Evolutionary conservation across 2,329 filamentous ascomycete genomes (phyloP), one percentile per base, ranked within the genome.

Genomic region (Dactylellina leptospora): DNA sequence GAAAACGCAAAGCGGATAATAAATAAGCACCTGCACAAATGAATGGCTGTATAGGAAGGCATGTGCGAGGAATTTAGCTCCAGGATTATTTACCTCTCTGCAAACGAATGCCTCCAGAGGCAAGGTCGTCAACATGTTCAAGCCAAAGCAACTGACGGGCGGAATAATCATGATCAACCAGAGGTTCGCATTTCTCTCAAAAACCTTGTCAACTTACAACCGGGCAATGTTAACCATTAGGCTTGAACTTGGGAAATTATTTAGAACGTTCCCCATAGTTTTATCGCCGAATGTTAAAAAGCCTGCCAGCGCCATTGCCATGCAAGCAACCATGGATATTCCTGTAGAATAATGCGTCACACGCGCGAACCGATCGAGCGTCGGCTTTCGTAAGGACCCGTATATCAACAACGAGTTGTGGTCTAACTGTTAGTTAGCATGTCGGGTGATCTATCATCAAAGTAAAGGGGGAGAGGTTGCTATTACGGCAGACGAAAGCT

Each of bases 331-430:
- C 85, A 97, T 91, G 42, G 93, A 97, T 50, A 97, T 87, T 74
- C 84, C 86, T 0, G 95, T 97, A 36, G 91, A 96, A 81, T 91
- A 96, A 82, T 99, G 95, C 36, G 95, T 99, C 38, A 99, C 93
- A 63, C 85, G 87, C 36, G 92, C 85, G 82, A 99, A 99, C 74
- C 96, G 92, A 83, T 97, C 93, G 76, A 99, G 90, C 0, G 95
- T 99, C 0, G 95, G 95, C 55, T 90, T 97, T 76, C 90, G 89
- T 74, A 99, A 86, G 1, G 93, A 97, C 75, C 93, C 93, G 81
- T 99, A 99, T 79, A 99, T 99, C 62, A 99, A 85, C 71, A 99
- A 88, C 55, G 92, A 96, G 82, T 99, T 99, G 82, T 99, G 95
- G 79, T 99, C 84, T 85, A 75, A 10, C 25, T 2, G 4, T 70